Evolutionary conservation across 805 yeast species (phyloP).

Genomic region (Suhomyces sp.): DNA sequence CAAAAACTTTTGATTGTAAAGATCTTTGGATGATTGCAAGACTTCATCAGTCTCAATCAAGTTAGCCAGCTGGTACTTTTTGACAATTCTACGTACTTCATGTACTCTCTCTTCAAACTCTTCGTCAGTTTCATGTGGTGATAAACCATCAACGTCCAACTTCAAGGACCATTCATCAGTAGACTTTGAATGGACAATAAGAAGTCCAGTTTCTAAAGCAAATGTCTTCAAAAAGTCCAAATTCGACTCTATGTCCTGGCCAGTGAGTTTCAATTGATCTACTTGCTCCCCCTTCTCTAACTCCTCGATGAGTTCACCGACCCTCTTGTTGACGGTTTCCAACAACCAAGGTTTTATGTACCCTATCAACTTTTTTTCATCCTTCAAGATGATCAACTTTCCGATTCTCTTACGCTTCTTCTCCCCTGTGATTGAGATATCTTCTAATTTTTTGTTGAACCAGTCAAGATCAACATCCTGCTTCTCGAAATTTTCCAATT

Average conservation of each 20-base stretch:
- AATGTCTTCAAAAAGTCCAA: conserved; percentile 61
- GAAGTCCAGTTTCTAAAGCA: conserved; percentile 65
- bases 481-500: conserved; percentile 80
- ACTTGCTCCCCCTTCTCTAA: conserved; percentile 30
- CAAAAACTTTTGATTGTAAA: conserved; percentile 72
- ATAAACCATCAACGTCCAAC: conserved; percentile 72
- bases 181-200: conserved; percentile 63
- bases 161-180: conserved; percentile 56
- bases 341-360: conserved; percentile 51
- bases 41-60: conserved; percentile 59
- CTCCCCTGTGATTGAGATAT: conserved; percentile 71
- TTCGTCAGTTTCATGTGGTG: conserved; percentile 65
- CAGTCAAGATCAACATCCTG: conserved; percentile 84
- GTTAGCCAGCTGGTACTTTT: conserved; percentile 64
- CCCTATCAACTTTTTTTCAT: conserved; percentile 74
- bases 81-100: conserved; percentile 53
- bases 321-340: conserved; percentile 28
- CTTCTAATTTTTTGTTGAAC: conserved; percentile 84
- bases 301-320: conserved; percentile 35
- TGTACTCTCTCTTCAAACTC: conserved; percentile 55
- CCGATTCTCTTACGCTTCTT: conserved; percentile 66
- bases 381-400: conserved; percentile 61
- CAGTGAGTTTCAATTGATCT: conserved; percentile 40
- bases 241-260: conserved; percentile 47
- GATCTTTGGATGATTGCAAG: conserved; percentile 48